Evolutionary conservation across 2,329 filamentous ascomycete species (phyloP), one percentile per base, ranked within the genome.

Genomic region (Teratosphaeria pseudoeucalypti): DNA sequence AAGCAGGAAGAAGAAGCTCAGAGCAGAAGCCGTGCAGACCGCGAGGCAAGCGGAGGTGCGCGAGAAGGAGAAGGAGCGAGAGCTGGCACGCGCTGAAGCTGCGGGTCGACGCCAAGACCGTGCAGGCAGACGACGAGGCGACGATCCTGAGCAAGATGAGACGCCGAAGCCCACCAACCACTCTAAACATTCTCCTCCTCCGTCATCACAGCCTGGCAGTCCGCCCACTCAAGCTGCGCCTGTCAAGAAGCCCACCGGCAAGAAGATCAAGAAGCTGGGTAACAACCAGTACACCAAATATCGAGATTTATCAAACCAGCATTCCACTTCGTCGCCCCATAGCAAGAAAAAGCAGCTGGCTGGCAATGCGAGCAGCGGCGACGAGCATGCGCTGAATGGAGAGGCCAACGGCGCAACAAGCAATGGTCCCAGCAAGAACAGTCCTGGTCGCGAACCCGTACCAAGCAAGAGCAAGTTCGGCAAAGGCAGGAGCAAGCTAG

Each of bases 211-310:
- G 72, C 39, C 75, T 69, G 65, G 67, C 27, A 66, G 67, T 27
- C 70, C 69, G 27, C 67, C 69, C n/a, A 65, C 74, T 70, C 68
- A 79, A 58, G 70, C 79, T 58, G 76, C 71, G 63, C 77, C 79
- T 1, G 79, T 82, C 59, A 89, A 87, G 71, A 87, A 87, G 74
- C 79, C 81, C 70, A 82, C 60, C 79, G 85, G 68, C 81, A 84
- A 66, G 80, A 73, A 71, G 60, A 62, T 61, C 26, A 85, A 65
- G 85, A 87, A 68, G 85, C 71, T 83, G 60, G 87, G 88, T 19
- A 85, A 88, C 63, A 94, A 92, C 64, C 90, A 94, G 72, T 92
- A 92, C 68, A 92, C 88, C 0, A 88, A 87, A 69, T 87, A 92
- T 63, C 82, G 85, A 54, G 67, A 62, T 57, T 63, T 58, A 52